Evolutionary conservation across 257 asterid species (phyloP), one percentile per base, ranked within the genome.

Genomic region (Nicotiana sylvestris): DNA sequence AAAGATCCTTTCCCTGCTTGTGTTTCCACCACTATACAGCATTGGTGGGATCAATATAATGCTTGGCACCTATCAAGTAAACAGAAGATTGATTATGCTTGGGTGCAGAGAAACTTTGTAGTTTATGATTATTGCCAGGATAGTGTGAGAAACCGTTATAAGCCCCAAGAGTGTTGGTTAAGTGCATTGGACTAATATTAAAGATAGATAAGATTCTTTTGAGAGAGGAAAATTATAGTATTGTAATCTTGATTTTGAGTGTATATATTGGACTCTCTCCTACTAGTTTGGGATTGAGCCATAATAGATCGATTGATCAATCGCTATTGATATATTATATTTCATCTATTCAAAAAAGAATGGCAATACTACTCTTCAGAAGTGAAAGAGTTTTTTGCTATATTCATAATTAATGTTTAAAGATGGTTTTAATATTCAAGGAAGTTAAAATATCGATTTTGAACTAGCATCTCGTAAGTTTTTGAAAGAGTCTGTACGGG

Each of bases 31-130:
- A 94, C 99, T 2, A 93, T 96, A 0, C 72, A 90, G 30, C 80
- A 91, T 21, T 94, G 99, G 98, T 94, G 99, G 99, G 98, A 96
- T 81, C 98, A 94, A 85, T 90, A 93, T 83, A 51, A 85, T 17
- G 90, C 98, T 17, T 94, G 98, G 98, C 97, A 94, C 77, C 89
- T 96, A 3, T 86, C 97, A 0, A 85, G 84, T 0, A 88, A 85
- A 32, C 91, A 96, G 91, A 90, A 91, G 89, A 43, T 10, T 85
- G 99, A 96, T 64, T 91, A 91, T 68, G 89, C 90, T 39, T 96
- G 98, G 99, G 97, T 96, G 66, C 91, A 90, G 86, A 87, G 98
- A 88, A 96, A 96, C 79, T 96, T 96, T 30, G 98, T 96, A 7
- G 84, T 92, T 3, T 96, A 96, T 78, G 97, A 96, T 81, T 94